Conservation (phyloP, 2,329 filamentous ascomycete genomes). For the Venturia effusa region DNA sequence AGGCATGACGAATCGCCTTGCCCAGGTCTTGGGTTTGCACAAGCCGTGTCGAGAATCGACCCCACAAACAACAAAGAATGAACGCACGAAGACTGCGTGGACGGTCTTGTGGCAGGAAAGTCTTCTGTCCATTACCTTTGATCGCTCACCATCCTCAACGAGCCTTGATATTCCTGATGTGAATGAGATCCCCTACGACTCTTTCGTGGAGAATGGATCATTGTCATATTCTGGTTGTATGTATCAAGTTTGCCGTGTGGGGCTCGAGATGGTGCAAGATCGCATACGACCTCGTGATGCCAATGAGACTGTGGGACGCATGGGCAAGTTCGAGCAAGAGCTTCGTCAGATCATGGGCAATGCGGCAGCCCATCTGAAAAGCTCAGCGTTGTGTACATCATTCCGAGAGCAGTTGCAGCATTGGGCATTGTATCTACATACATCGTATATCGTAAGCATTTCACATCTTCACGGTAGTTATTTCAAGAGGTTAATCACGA, state of each 20-base stretch:
- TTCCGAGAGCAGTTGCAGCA: slow-evolving; percentile 47
- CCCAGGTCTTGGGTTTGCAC: slow-evolving; percentile 49
- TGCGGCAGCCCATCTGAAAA: slow-evolving; percentile 45
- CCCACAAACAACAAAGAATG: slow-evolving; percentile 31
- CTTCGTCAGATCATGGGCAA: slow-evolving; percentile 48
- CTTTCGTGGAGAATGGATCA: slow-evolving; percentile 35
- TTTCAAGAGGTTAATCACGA: neutral
- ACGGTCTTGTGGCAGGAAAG: slow-evolving; percentile 55
- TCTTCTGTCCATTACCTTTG: slow-evolving; percentile 52
- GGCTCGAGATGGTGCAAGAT: slow-evolving; percentile 49
- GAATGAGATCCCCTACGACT: slow-evolving; percentile 35
- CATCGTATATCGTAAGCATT: slow-evolving; percentile 43
- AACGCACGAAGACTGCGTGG: slow-evolving; percentile 40
- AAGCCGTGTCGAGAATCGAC: slow-evolving; percentile 45
- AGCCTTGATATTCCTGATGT: slow-evolving; percentile 35
- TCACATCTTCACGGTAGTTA: neutral
- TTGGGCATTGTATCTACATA: slow-evolving; percentile 49
- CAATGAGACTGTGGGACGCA: slow-evolving; percentile 42
- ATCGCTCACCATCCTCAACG: slow-evolving; percentile 44
- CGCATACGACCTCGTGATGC: slow-evolving; percentile 43
- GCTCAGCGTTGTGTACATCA: slow-evolving; percentile 37
- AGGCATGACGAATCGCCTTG: slow-evolving; percentile 48
- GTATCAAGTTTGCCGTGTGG: slow-evolving; percentile 45
- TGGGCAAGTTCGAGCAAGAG: slow-evolving; percentile 46
- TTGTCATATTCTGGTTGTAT: slow-evolving; percentile 48